phyloP scores from a whole-genome alignment of 2,329 filamentous ascomycete species.

The Phyllosticta citrichinensis region DNA sequence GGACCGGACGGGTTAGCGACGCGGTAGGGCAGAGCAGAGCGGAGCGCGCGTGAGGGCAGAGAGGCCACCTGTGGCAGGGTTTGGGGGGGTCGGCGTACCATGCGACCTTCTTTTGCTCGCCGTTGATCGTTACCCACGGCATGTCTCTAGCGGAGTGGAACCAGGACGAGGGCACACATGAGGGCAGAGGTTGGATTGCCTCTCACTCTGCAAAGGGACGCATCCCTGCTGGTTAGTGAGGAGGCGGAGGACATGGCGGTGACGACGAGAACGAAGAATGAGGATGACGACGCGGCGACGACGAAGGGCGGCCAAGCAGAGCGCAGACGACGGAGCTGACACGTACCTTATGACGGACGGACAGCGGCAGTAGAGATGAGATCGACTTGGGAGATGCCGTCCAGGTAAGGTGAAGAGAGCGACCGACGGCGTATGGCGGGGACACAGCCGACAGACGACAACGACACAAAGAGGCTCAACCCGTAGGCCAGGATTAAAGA shows the following conservation, averaged over 20 bases:
- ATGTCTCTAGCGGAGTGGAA: constrained; percentile 3
- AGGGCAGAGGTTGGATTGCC: neutral
- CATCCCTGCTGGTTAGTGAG: neutral
- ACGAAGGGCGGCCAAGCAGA: neutral
- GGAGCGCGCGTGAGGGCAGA: neutral
- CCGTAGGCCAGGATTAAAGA: neutral
- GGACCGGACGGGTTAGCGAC: neutral
- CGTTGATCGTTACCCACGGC: constrained; percentile 49
- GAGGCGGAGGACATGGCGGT: neutral
- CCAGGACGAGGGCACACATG: neutral
- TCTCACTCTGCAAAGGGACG: constrained; percentile 2
- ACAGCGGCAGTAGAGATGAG: neutral
- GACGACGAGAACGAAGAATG: neutral
- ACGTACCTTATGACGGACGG: neutral
- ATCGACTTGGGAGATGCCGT: neutral
- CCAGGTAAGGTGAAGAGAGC: neutral
- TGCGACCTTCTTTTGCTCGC: constrained; percentile 65
- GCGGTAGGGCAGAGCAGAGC: neutral
- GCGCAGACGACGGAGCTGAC: neutral
- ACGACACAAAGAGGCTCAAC: neutral
- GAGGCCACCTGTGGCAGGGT: neutral
- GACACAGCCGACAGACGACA: neutral
- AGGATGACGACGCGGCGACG: neutral
- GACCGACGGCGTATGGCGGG: neutral
- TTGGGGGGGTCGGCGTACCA: constrained; percentile 52